Evolutionary conservation across 2,329 filamentous ascomycete species (phyloP).

Genomic region (Paraphoma chrysanthemicola): DNA sequence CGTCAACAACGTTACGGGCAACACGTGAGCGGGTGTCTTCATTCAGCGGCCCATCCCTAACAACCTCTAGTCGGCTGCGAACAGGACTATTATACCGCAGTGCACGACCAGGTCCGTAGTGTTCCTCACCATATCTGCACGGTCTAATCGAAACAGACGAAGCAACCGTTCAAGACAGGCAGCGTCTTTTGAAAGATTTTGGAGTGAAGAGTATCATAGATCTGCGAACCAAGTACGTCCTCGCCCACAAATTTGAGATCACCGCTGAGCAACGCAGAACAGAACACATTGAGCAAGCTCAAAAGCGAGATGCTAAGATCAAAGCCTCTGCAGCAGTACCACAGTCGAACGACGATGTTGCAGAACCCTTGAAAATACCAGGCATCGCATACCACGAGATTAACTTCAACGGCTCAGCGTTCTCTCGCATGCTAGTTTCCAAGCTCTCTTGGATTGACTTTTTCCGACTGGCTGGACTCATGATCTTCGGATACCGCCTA

Average conservation of each 20-base stretch:
- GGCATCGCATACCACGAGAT: conserved; percentile 70
- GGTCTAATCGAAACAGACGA: conserved; percentile 61
- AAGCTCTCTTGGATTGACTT: conserved; percentile 73
- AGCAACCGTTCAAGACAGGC: conserved; percentile 70
- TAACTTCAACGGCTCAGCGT: conserved; percentile 75
- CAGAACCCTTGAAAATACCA: conserved; percentile 67
- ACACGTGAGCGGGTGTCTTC: conserved; percentile 15
- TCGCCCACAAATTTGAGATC: background rate
- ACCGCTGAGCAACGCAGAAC: conserved; percentile 59
- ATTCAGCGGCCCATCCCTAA: conserved; percentile 4
- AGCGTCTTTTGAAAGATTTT: conserved; percentile 64
- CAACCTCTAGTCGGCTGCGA: conserved; percentile 27
- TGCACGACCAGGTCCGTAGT: conserved; percentile 41
- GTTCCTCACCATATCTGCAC: too few species aligned
- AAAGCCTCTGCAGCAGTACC: conserved; percentile 52
- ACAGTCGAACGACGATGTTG: conserved; percentile 58
- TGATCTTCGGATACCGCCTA: conserved; percentile 70
- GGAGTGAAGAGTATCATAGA: conserved; percentile 78
- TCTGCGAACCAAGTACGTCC: conserved; percentile 72
- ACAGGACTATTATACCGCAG: conserved; percentile 41
- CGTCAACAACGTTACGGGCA: conserved; percentile 31
- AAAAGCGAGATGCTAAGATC: conserved; percentile 63
- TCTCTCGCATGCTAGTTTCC: conserved; percentile 72
- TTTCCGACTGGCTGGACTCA: conserved; percentile 68
- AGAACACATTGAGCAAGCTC: conserved; percentile 73